Base-by-base conservation (phyloP, 129 eudicot species). In the Calendula officinalis region DNA sequence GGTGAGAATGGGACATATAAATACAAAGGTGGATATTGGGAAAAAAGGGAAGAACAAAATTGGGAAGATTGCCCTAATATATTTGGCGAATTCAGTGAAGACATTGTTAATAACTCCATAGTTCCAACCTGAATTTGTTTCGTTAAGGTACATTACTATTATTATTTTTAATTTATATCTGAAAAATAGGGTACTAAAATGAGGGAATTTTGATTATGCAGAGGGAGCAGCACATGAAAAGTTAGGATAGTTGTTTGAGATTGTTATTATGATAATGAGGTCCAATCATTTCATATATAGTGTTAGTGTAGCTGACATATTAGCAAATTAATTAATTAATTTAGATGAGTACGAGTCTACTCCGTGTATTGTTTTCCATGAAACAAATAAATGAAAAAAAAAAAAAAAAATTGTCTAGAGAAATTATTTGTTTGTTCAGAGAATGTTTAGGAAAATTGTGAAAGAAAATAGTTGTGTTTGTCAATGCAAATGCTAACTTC, bases 21-120 rank as follows among this genome's bases (percentile, higher is more conserved):
- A 53, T 86, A 86, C 15, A 36, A 30, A 12, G 97, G 95, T 41
- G 97, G 97, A 13, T 89, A 89, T 40, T 86, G 95, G 97, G 97
- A 85, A 69, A 82, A 86, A 14, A 70, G 95, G 66, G 86, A 81
- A 55, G 77, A 68, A 14, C 75, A 78, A 43, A 83, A 70, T 7
- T 89, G 95, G 95, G 84, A 83, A 11, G 85, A 67, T 42, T 89
- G 97, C 75, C 95, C 91, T 2, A 68, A 78, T 56, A 81, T 89
- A 48, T 89, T 86, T 66, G 91, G 90, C 45, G 91, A 86, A 69
- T 77, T 83, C 50, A 79, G 54, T 27, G 72, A 86, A 43, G 91
- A 67, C 61, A 71, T 42, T 41, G 56, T 73, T 68, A 72, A 68
- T 73, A 73, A 50, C 37, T 75, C 82, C 55, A 49, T 52, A n/a